phyloP scores from a whole-genome alignment of 805 yeast genomes.

The Komagataella populi region DNA sequence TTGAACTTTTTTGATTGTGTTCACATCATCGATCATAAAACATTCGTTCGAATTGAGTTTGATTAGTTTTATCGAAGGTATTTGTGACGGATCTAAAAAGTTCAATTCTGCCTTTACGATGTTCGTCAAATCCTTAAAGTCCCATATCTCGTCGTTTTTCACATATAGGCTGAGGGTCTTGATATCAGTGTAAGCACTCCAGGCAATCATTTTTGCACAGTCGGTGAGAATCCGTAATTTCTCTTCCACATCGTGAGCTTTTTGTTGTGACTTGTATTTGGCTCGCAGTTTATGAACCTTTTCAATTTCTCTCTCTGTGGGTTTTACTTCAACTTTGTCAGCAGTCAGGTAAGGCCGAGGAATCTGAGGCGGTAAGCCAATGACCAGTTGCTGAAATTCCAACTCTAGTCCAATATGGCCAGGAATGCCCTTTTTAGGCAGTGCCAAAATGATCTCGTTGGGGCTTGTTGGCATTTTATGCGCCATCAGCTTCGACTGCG shows the following conservation, averaged over 20 bases:
- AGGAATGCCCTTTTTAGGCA: conserved; percentile 4
- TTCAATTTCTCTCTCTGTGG: conserved; percentile 20
- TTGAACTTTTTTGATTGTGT: neutral
- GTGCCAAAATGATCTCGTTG: conserved; percentile 5
- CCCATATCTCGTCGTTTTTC: conserved; percentile 15
- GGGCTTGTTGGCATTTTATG: conserved; percentile 10
- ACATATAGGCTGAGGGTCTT: conserved; percentile 13
- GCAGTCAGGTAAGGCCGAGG: conserved; percentile 30
- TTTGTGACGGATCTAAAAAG: conserved; percentile 6
- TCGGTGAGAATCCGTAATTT: conserved; percentile 22
- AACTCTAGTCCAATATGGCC: conserved; percentile 17
- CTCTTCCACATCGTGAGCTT: conserved; percentile 27
- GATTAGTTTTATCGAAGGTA: conserved; percentile 12
- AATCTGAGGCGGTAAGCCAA: conserved; percentile 25
- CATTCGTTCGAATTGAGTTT: conserved; percentile 8
- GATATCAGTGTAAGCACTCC: conserved; percentile 15
- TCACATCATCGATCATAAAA: conserved; percentile 4
- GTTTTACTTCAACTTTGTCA: conserved; percentile 23
- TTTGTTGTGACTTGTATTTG: conserved; percentile 24
- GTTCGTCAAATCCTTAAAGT: conserved; percentile 10
- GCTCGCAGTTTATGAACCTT: conserved; percentile 18
- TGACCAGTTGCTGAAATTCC: conserved; percentile 14
- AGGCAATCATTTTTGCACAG: conserved; percentile 18
- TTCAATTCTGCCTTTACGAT: conserved; percentile 13
- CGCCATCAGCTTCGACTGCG: conserved; percentile 9